phyloP scores from a whole-genome alignment of 805 yeast species.

The Pichia pseudocactophila region DNA sequence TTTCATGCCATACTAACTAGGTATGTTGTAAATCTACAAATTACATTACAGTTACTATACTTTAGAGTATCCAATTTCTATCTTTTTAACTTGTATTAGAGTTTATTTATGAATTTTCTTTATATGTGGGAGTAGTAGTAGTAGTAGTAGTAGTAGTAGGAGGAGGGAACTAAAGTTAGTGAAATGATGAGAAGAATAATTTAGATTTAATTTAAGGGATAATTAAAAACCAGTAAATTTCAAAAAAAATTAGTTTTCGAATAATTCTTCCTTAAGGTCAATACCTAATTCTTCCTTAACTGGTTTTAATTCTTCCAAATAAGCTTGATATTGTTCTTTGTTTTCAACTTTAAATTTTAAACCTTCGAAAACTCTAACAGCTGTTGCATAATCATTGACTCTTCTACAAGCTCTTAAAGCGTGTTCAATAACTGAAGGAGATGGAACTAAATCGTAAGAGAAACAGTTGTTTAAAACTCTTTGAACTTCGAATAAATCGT shows the following conservation, averaged over 20 bases:
- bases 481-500: constrained; percentile 79
- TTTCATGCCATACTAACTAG: too few species aligned
- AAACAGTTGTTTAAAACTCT: constrained; percentile 97
- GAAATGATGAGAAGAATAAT: not conserved
- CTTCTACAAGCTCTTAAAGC: constrained; percentile 98
- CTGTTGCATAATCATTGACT: constrained; percentile 97
- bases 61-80: too few species aligned
- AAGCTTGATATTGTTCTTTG: constrained; percentile 88
- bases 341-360: constrained; percentile 93
- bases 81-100: too few species aligned
- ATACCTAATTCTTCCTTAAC: constrained; percentile 88
- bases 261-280: constrained; percentile 86
- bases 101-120: too few species aligned
- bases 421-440: constrained; percentile 91
- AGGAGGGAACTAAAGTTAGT: not conserved
- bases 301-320: constrained; percentile 88
- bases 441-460: constrained; percentile 97
- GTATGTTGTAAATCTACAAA: too few species aligned
- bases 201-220: not conserved
- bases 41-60: too few species aligned
- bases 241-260: constrained; percentile 18
- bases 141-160: too few species aligned
- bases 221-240: not conserved
- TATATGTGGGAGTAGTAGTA: too few species aligned
- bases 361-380: constrained; percentile 97